A percentile compares a stretch with the other conserved stretches of the same genome.
These are phyloP conservation scores for Magnaporthiopsis rhizophila DNA, from an alignment of 2,329 filamentous ascomycete species.

Conservation along the genomic window DNA sequence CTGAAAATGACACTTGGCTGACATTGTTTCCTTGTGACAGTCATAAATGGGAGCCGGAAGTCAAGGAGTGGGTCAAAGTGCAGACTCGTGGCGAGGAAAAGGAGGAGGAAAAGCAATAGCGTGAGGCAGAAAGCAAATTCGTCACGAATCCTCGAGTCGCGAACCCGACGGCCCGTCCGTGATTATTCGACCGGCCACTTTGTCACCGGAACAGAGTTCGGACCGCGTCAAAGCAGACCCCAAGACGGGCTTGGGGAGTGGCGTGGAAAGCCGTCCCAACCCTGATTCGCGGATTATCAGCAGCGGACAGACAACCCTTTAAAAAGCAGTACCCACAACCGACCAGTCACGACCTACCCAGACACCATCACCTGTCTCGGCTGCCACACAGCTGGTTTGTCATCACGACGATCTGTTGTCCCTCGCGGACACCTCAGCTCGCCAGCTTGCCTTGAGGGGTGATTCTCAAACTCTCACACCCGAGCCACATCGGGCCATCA, in stretches of 20 bases:
- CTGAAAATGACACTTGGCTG: neutral
- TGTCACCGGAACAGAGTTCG: neutral
- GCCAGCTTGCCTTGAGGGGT: neutral
- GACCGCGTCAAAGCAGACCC: neutral
- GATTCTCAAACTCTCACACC: neutral
- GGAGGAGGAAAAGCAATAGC: neutral
- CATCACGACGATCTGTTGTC: too few species aligned
- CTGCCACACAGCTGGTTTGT: neutral
- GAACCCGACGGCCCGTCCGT: neutral
- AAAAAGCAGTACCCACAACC: neutral
- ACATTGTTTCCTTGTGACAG: conserved; percentile 25
- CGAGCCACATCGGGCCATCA: neutral
- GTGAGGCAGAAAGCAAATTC: neutral
- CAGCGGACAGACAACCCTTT: neutral
- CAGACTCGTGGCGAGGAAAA: neutral
- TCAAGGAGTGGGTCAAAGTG: conserved; percentile 51
- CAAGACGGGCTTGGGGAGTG: neutral
- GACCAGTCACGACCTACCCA: neutral
- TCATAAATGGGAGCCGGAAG: conserved; percentile 50
- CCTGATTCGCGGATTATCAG: neutral
- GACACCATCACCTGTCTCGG: neutral
- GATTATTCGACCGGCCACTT: neutral
- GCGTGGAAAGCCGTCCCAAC: neutral
- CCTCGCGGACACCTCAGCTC: neutral
- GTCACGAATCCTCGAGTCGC: neutral